Conservation (phyloP, 495 filamentous ascomycete species). For the Diplogelasinospora grovesii region DNA sequence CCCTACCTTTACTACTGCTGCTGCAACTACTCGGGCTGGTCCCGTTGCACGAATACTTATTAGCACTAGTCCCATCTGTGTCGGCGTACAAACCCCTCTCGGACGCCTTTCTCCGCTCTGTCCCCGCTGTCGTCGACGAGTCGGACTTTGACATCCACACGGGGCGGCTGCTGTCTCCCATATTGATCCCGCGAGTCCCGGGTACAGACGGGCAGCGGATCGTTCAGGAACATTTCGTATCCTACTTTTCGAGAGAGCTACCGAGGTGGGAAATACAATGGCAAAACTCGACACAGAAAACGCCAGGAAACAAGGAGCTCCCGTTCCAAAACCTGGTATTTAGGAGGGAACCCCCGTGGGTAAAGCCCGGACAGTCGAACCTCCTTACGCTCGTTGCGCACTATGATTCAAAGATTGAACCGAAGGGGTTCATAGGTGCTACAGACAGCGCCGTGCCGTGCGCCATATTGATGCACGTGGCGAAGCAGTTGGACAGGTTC, state of each 20-base stretch:
- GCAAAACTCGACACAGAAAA: conserved; percentile 74
- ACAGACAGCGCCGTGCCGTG: conserved; percentile 87
- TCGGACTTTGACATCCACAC: conserved; percentile 65
- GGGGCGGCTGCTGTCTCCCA: conserved; percentile 67
- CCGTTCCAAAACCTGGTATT: conserved; percentile 80
- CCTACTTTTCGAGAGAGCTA: conserved; percentile 64
- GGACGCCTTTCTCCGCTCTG: conserved; percentile 54
- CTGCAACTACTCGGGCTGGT: conserved; percentile 1
- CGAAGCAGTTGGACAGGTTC: conserved; percentile 33
- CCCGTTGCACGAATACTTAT: conserved; percentile 14
- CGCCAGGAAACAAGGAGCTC: conserved; percentile 59
- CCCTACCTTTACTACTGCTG: neutral
- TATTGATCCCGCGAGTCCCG: conserved; percentile 75
- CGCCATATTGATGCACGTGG: conserved; percentile 72
- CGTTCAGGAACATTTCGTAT: conserved; percentile 68
- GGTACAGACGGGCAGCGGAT: conserved; percentile 63
- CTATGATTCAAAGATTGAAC: conserved; percentile 74
- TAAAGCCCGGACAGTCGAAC: conserved; percentile 57
- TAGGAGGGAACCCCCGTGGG: conserved; percentile 75
- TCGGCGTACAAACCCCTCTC: conserved; percentile 66
- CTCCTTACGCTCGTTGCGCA: conserved; percentile 84
- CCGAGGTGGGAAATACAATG: conserved; percentile 72
- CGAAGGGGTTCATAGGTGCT: conserved; percentile 77
- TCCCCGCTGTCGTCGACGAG: conserved; percentile 52
- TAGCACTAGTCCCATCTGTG: conserved; percentile 10